Conservation (phyloP, 805 yeast species). For the Kodamaea kakaduensis region DNA sequence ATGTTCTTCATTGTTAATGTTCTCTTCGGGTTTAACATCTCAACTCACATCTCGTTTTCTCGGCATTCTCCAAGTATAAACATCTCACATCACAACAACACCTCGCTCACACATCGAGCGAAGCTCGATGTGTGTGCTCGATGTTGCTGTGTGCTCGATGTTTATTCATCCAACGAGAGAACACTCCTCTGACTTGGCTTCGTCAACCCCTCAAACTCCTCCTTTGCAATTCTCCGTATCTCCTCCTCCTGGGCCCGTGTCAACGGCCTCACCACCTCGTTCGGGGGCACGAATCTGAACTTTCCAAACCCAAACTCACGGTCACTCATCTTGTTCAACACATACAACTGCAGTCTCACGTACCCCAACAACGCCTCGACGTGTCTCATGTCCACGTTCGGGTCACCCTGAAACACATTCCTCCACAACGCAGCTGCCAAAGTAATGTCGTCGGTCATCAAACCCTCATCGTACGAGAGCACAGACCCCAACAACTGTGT, state of each 20-base stretch:
- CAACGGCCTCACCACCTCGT: slow-evolving; percentile 69
- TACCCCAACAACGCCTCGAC: slow-evolving; percentile 88
- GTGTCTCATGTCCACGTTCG: slow-evolving; percentile 74
- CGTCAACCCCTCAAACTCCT: slow-evolving; percentile 48
- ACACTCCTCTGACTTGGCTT: slow-evolving; percentile 58
- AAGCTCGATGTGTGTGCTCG: too few species aligned
- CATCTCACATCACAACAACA: too few species aligned
- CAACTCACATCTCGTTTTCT: too few species aligned
- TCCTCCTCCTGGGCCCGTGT: slow-evolving; percentile 59
- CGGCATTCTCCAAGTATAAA: too few species aligned
- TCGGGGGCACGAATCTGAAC: slow-evolving; percentile 80
- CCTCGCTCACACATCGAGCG: too few species aligned
- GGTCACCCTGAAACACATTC: slow-evolving; percentile 83
- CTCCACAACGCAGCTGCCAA: slow-evolving; percentile 83
- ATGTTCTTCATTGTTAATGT: too few species aligned
- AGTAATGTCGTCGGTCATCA: slow-evolving; percentile 72
- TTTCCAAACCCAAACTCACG: slow-evolving; percentile 91
- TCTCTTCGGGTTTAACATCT: too few species aligned
- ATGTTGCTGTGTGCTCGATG: too few species aligned
- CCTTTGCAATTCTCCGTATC: slow-evolving; percentile 47
- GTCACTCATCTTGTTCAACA: slow-evolving; percentile 79
- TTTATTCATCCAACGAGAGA: slow-evolving; percentile 40
- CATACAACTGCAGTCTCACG: slow-evolving; percentile 84
- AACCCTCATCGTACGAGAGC: slow-evolving; percentile 89
- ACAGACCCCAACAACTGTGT: slow-evolving; percentile 86